Evolutionary conservation across 2,329 filamentous ascomycete genomes (phyloP), one percentile per base, ranked within the genome.

Genomic region (Septoria linicola): DNA sequence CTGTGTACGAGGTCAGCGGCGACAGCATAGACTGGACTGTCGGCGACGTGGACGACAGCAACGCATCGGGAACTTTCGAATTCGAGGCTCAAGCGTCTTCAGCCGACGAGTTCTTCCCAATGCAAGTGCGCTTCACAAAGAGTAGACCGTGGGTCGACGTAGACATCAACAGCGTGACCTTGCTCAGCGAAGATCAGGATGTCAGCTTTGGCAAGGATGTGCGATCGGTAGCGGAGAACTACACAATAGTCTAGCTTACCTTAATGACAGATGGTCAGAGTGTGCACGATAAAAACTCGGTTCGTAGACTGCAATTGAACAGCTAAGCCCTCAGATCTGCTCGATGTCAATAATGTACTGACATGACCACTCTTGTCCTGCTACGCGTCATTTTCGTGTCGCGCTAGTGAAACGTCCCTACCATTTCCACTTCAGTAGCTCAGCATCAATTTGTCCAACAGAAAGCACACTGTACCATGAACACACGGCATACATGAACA

Each of bases 31-130:
- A 97, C 69, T 99, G 93, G 93, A 87, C 85, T 35, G 88, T 99
- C 63, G 92, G 93, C 55, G 81, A 83, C 3, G 84, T 97, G 34
- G 87, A 91, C 64, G 85, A 89, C 43, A 85, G 85, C 51, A 96
- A 93, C 68, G 74, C 84, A 14, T 90, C 78, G 34, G 93, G 93
- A 14, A 86, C 88, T 40, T 97, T 99, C 66, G 93, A 99, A 70
- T 97, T 99, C 61, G 93, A 97, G 72, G 89, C 90, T 1, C 84
- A 88, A 69, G 88, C 88, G 8, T 82, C 84, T 49, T 88, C 91
- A 60, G 93, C 97, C 68, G 85, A 89, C 50, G 91, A 96, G 63
- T 97, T 97, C 76, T 99, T 99, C 83, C 93, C 93, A 1, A 97
- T 99, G 91, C 86, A 82, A 47, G 84, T 97, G 54, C 81, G 84